Evolutionary conservation across 257 asterid species (phyloP), one percentile per base, ranked within the genome.

Genomic region (Buddleja alternifolia): DNA sequence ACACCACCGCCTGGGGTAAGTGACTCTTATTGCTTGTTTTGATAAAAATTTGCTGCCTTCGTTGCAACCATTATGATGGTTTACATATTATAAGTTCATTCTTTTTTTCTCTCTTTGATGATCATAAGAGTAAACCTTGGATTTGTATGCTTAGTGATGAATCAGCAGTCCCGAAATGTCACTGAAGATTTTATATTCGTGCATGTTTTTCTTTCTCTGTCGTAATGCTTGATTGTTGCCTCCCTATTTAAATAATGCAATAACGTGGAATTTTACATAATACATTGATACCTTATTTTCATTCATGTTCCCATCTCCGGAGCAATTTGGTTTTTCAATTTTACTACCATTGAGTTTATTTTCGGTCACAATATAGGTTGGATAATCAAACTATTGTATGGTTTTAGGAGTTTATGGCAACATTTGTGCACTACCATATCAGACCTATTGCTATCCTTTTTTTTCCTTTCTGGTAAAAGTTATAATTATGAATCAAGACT

Each of bases 1-100:
- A 69, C 86, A 42, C 98, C 98, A 23, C 95, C 98, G 65, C 10
- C 81, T 11, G 98, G 97, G 97, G 97, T 90, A 88, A 88, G 46
- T 77, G 32, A 57, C 70, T 45, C 32, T 45, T 45, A 63, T 3
- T 9, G 1, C 7, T 2, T 41, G 29, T 42, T 16, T 63, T 44
- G n/a, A 47, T 51, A 25, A 47, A 63, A 16, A 5, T 34, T 39
- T 32, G 48, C n/a, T 37, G 63, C 21, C 39, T 57, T 17, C 47
- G 20, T 25, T 23, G 10, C 11, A 10, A 48, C 45, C 25, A 42
- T 9, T 45, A 69, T 12, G n/a, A 42, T 53, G 17, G 58, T 47
- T 17, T 21, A 32, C 47, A 4, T 57, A 48, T 48, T 9, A 17
- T 25, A 20, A 41, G 10, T 11, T 15, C 8, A 32, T 8, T 67